Evolutionary conservation across 768 basidiomycete species (phyloP), one percentile per base, ranked within the genome.

Genomic region (Filobasidium floriforme): DNA sequence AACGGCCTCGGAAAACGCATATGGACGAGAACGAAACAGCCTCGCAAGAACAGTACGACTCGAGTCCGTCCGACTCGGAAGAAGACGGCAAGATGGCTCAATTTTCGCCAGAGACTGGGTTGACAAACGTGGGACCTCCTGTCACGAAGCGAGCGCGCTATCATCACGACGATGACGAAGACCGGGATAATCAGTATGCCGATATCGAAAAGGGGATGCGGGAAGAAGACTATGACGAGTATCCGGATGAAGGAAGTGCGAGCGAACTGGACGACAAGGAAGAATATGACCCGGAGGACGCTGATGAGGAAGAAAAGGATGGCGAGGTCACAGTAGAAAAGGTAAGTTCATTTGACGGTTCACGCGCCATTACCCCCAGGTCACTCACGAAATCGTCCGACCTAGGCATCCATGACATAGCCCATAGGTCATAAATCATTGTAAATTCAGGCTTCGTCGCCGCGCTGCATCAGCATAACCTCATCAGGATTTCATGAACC

Each of bases 161-260:
- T 15, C 41, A 49, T 41, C 43, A 59, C 18, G 64, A 65, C 40
- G 44, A 55, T 22, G 19, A 41, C 7, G 64, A 28, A 14, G 67
- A 68, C 7, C 55, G 18, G 0, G 67, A 43, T 11, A 68, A 55
- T n/a, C 60, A 68, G 32, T 68, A 62, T 52, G 62, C 43, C 15
- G 67, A 68, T 55, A 43, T 63, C 29, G 62, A 68, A 51, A 55
- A 63, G 46, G 62, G 63, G 19, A 26, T 43, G 37, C n/a, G 14
- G 4, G 67, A 63, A 9, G 67, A 68, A 43, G 52, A 68, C 40
- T 68, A 61, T 15, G 67, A 64, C 29, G 67, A 68, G 40, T 68
- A 68, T 51, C 49, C 55, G 9, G 67, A 68, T 59, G 67, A 64
- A 37, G 67, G 62, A 18, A 60, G 51, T 65, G 64, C 64, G 5